Evolutionary conservation across 768 basidiomycete species (phyloP).

Genomic region (Rhodotorula graminis): DNA sequence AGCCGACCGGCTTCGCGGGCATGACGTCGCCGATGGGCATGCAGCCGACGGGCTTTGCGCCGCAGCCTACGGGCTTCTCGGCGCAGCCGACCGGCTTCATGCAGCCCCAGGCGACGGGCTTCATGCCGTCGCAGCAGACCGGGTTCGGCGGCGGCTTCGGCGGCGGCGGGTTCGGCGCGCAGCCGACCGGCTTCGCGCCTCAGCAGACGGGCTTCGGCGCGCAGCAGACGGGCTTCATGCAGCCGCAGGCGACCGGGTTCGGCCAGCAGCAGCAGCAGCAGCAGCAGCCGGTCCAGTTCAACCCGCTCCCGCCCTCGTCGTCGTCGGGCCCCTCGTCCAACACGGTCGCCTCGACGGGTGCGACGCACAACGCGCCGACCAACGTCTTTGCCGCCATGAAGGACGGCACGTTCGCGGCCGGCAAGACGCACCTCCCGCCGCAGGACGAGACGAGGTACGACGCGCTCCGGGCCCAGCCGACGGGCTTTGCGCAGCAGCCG

Average conservation of each 20-base stretch:
- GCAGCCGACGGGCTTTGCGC: slow-evolving; percentile 42
- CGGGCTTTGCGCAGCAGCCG: slow-evolving; percentile 44
- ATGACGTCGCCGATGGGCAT: slow-evolving; percentile 28
- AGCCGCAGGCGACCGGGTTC: slow-evolving; percentile 34
- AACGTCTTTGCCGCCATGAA: slow-evolving; percentile 53
- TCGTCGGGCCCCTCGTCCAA: slow-evolving; percentile 27
- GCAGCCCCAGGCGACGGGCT: neutral
- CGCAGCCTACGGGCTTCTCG: slow-evolving; percentile 38
- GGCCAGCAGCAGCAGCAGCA: slow-evolving; percentile 41
- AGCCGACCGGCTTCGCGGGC: slow-evolving; percentile 43
- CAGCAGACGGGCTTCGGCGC: neutral
- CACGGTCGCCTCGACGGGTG: slow-evolving; percentile 18
- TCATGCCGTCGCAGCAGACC: slow-evolving; percentile 21
- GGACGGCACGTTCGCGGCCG: slow-evolving; percentile 45
- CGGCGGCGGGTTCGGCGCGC: slow-evolving; percentile 25
- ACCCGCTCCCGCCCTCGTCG: slow-evolving; percentile 39
- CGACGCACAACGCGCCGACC: slow-evolving; percentile 43
- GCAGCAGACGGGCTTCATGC: slow-evolving; percentile 41
- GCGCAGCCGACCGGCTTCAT: slow-evolving; percentile 25
- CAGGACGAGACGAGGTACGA: slow-evolving; percentile 49
- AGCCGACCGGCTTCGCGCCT: slow-evolving; percentile 21
- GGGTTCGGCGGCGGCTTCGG: slow-evolving; percentile 39
- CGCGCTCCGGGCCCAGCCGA: slow-evolving; percentile 45
- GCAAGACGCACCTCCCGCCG: slow-evolving; percentile 44
- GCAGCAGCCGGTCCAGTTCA: slow-evolving; percentile 47